Evolutionary conservation across 495 filamentous ascomycete genomes (phyloP), one percentile per base, ranked within the genome.

Genomic region (Penicillium coprophilum): DNA sequence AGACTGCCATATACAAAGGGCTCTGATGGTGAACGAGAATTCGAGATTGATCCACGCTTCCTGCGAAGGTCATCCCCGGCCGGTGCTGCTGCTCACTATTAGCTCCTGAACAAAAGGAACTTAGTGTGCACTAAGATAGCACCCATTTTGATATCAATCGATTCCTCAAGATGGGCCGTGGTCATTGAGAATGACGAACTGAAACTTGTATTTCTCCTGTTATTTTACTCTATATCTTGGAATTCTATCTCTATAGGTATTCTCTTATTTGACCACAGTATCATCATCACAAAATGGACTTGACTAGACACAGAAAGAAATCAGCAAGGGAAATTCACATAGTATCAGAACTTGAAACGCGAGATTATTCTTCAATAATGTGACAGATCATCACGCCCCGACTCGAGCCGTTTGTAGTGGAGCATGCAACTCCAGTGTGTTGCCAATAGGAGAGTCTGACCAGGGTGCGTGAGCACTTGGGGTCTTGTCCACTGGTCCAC

Each of bases 401-500:
- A 50, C 57, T 38, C 55, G 57, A 19, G 57, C 31, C 23, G 53
- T 55, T 20, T 49, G 57, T 12, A 60, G 38, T 27, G 57, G 46
- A 55, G 34, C 38, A 31, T 60, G 51, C 46, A 44, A 46, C 3
- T 55, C 52, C 17, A 55, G 12, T 9, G 10, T 41, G 39, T 41
- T 59, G 38, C 46, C 51, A 34, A 53, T 32, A 30, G 49, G 48
- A 12, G 59, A 44, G 28, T 61, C 49, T 13, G 48, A 13, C 12
- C 53, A 36, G 17, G 34, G 27, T 28, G 55, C 17, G 11, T 44
- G 41, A 3, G 44, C 47, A 48, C 11, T 34, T 6, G 55, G 24
- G 24, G 59, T 31, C 28, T 58, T 54, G 31, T 62, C 55, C 39
- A 50, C 15, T 8, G 59, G 59, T 23, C 59, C 59, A 45, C 85